Evolutionary conservation across 352 stramenopile species (phyloP).

Genomic region (Pythium angustatum): DNA sequence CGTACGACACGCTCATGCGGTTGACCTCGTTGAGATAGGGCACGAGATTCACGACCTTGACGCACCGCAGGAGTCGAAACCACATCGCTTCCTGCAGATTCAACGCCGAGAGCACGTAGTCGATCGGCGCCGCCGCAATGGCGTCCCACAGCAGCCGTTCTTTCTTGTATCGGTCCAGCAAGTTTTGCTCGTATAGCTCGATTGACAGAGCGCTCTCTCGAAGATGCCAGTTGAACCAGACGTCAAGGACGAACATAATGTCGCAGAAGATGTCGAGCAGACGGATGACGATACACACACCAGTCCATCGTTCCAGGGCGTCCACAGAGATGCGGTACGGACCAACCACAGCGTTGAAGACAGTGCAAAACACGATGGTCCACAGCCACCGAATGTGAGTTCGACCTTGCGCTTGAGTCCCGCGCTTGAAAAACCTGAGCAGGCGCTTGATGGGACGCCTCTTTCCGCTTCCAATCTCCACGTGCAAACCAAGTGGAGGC

Average conservation of each 20-base stretch:
- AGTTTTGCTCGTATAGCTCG: constrained; percentile 56
- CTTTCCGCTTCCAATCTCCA: background rate
- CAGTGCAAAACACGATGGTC: constrained; percentile 36
- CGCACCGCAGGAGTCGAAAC: constrained; percentile 46
- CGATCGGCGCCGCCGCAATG: constrained; percentile 43
- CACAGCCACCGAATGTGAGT: constrained; percentile 49
- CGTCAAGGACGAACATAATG: constrained; percentile 42
- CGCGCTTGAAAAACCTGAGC: constrained; percentile 5
- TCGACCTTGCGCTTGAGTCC: constrained; percentile 41
- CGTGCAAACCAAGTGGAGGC: background rate
- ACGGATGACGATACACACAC: constrained; percentile 30
- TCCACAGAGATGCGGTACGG: constrained; percentile 61
- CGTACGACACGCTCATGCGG: constrained; percentile 28
- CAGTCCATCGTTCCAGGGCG: constrained; percentile 36
- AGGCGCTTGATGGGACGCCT: background rate
- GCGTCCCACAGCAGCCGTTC: constrained; percentile 48
- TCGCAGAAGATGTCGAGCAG: constrained; percentile 42
- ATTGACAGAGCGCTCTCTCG: constrained; percentile 43
- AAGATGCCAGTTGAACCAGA: constrained; percentile 60
- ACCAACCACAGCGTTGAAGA: constrained; percentile 44
- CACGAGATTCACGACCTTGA: constrained; percentile 56
- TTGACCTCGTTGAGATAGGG: constrained; percentile 43
- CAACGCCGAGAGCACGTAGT: constrained; percentile 36
- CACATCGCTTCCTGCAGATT: constrained; percentile 29
- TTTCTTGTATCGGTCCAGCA: constrained; percentile 41